These are phyloP conservation scores for Candida insectorum DNA, from an alignment of 805 yeast species.

Conservation along the genomic window DNA sequence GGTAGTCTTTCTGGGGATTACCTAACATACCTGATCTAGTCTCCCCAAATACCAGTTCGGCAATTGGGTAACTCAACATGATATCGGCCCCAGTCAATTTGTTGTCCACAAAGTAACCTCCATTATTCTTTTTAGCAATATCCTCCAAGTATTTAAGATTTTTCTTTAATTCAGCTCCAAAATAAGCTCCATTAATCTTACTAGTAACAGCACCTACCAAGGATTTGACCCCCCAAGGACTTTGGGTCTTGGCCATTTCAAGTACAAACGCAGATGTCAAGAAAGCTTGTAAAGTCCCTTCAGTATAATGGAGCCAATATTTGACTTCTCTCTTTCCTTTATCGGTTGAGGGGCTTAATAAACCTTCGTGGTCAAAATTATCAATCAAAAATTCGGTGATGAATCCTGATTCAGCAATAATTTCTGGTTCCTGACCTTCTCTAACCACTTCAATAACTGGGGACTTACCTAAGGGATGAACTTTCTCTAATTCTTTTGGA, in stretches of 20 bases:
- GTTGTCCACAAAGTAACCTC: constrained; percentile 44
- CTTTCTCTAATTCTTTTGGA: constrained; percentile 25
- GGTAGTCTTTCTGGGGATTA: constrained; percentile 13
- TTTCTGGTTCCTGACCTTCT: constrained; percentile 15
- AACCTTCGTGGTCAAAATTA: constrained; percentile 44
- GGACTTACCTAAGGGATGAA: constrained; percentile 38
- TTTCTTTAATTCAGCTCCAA: constrained; percentile 19
- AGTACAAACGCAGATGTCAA: constrained; percentile 32
- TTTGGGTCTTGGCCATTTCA: constrained; percentile 18
- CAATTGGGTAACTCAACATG: constrained; percentile 46
- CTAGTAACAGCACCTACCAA: constrained; percentile 20
- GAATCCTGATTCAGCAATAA: constrained; percentile 58
- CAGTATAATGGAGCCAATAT: constrained; percentile 56
- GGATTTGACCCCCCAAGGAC: constrained; percentile 25
- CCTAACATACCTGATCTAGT: constrained; percentile 18
- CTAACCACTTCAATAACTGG: constrained; percentile 28
- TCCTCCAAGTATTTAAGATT: constrained; percentile 27
- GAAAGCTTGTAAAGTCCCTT: constrained; percentile 57
- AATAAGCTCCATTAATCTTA: constrained; percentile 24
- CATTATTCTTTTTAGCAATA: constrained; percentile 21
- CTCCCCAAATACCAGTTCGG: constrained; percentile 21
- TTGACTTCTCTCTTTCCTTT: constrained; percentile 43
- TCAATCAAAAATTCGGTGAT: constrained; percentile 51
- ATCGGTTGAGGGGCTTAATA: constrained; percentile 33
- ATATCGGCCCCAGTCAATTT: constrained; percentile 57